Evolutionary conservation across 148 eudicot genomes (phyloP).

Genomic region (Beta vulgaris): DNA sequence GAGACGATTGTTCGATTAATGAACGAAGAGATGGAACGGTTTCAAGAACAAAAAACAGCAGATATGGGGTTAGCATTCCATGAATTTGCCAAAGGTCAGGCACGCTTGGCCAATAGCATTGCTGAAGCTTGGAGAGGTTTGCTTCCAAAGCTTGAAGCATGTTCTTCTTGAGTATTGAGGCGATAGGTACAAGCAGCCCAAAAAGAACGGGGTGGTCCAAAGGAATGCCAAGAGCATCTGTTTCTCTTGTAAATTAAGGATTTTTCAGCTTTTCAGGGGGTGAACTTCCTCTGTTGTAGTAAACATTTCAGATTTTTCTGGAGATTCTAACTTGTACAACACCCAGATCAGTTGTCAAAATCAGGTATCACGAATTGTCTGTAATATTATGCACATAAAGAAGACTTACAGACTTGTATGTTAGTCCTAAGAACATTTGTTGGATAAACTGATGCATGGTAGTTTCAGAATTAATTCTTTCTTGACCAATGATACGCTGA

Average conservation of each 20-base stretch:
- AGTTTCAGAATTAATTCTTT: neutral
- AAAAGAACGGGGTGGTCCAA: slow-evolving; percentile 20
- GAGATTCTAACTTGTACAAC: slow-evolving; percentile 10
- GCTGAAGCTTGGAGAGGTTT: slow-evolving; percentile 94
- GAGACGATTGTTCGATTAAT: slow-evolving; percentile 69
- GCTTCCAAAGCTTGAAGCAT: slow-evolving; percentile 89
- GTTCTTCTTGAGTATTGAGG: slow-evolving; percentile 42
- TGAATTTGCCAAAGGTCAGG: slow-evolving; percentile 97
- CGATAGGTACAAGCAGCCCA: neutral
- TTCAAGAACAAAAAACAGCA: slow-evolving; percentile 86
- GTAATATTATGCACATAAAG: slow-evolving; percentile 15
- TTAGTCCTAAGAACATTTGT: slow-evolving; percentile 1
- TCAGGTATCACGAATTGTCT: neutral
- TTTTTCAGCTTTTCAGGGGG: neutral
- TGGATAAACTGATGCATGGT: neutral
- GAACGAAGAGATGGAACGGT: slow-evolving; percentile 79
- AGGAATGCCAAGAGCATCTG: slow-evolving; percentile 28
- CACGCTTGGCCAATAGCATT: slow-evolving; percentile 67
- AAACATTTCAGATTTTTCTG: neutral
- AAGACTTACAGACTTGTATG: slow-evolving; percentile 1
- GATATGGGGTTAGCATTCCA: slow-evolving; percentile 96
- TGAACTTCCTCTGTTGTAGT: slow-evolving; percentile 4
- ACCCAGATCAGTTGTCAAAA: neutral
- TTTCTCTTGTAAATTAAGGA: slow-evolving; percentile 23
- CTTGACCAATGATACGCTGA: neutral